A percentile compares a stretch with the other conserved stretches of the same genome.
These are phyloP conservation scores for Kwoniella sp. DNA, from an alignment of 768 basidiomycete genomes.

Conservation along the genomic window DNA sequence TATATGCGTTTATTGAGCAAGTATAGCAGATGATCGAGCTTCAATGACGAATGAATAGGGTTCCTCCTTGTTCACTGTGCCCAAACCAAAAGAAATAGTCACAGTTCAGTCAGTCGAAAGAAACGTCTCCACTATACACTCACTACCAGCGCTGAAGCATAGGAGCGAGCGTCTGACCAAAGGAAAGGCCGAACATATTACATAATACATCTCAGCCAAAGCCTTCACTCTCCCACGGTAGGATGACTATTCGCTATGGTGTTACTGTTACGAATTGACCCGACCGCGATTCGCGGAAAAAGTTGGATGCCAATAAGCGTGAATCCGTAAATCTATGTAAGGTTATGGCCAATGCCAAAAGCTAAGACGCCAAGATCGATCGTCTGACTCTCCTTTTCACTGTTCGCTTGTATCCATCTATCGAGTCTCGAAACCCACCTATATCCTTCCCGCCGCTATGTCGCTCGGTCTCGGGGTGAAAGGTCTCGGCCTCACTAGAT, in stretches of 20 bases:
- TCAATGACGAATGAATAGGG: too few species aligned
- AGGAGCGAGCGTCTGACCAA: background rate
- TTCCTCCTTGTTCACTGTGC: too few species aligned
- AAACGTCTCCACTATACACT: background rate
- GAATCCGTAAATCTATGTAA: too few species aligned
- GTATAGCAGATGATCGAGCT: too few species aligned
- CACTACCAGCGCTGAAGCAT: too few species aligned
- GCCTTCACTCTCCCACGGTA: background rate
- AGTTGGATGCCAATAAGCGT: background rate
- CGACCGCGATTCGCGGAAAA: slow-evolving; percentile 8
- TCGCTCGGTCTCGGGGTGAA: background rate
- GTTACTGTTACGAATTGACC: background rate
- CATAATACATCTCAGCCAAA: background rate
- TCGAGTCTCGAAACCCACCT: too few species aligned
- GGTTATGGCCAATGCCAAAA: too few species aligned
- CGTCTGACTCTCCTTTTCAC: background rate
- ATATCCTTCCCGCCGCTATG: too few species aligned
- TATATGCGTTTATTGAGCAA: too few species aligned
- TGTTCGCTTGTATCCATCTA: too few species aligned
- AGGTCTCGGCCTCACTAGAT: background rate
- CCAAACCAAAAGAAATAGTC: too few species aligned
- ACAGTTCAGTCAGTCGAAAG: background rate
- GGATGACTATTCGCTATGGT: background rate
- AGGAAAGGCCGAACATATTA: background rate
- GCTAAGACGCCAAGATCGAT: background rate